Evolutionary conservation across 805 yeast genomes (phyloP), one percentile per base, ranked within the genome.

Genomic region (Nakazawaea pomicola): DNA sequence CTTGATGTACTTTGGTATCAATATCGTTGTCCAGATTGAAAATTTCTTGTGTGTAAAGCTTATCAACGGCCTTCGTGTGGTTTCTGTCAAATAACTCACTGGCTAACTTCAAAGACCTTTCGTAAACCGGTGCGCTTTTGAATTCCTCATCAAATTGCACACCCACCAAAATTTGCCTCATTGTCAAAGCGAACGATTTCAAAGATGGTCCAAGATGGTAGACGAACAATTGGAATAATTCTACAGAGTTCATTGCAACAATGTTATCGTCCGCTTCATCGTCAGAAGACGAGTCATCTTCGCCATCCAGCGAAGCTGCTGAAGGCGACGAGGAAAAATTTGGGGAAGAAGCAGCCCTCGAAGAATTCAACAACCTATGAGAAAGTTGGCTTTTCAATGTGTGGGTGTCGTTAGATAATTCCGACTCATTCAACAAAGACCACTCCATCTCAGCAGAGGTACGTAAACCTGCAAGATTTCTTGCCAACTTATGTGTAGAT

Each of bases 201-300:
- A 82, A 68, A 0, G 90, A 79, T 0, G 95, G 93, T 0, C 89
- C 87, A 33, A 85, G 61, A 50, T 82, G 70, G 47, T 71, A 72
- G 1, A 81, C 79, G 55, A 85, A 85, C 27, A 80, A 53, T 41
- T 80, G 80, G 54, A 83, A 83, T 15, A 84, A 61, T 51, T 79
- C 77, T 29, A 50, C 54, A 29, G 61, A 55, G 31, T 49, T 59
- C 29, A 53, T 50, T 16, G 55, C 61, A 6, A 52, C 48, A 1
- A 53, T 43, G 12, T 54, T 55, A 11, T 56, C 56, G 12, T 55
- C 54, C 2, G 51, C 48, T 10, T 44, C 47, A 5, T 42, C 48
- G 9, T 44, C 48, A 2, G 32, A 32, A 12, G 41, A 33, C 2
- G 23, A 11, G 11, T 24, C 31, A 7, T 33, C 31, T 6, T 34